Evolutionary conservation across 352 stramenopile species (phyloP), one percentile per base, ranked within the genome.

Genomic region (Globisporangium acanthophoron): DNA sequence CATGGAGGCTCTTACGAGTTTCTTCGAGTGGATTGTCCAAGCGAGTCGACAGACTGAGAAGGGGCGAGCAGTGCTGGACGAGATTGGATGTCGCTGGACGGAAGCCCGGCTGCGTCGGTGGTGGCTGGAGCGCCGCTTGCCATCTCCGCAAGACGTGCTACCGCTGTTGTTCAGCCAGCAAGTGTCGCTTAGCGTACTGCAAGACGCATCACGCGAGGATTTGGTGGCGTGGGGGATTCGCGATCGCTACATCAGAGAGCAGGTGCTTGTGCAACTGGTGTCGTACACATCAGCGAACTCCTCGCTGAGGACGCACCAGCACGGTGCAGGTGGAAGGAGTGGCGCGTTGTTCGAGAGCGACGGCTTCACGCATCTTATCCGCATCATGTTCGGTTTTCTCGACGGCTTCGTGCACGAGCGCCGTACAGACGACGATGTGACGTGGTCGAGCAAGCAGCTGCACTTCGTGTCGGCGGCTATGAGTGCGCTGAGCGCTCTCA

Each of bases 201-300:
- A 80, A 46, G 63, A 61, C 15, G 78, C 80, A 27, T 87, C 80
- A 9, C 73, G 78, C 7, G 80, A 90, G 64, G 80, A 87, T 35
- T 54, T 90, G 0, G 80, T 88, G n/a, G 79, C 76, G 0, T 90
- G 78, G 78, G 78, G 78, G 3, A 69, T 90, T 40, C 60, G 66
- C 15, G 78, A 88, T 52, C 74, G 78, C 1, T 70, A 76, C 48
- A 71, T 52, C 20, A 72, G 78, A 20, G 76, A 90, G 18, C 70
- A 79, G 56, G 70, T 90, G 62, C 45, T 90, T 33, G 56, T 64
- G 11, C 65, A 74, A 11, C 58, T 78, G 24, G 41, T 49, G 5
- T 60, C 60, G 18, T 73, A 52, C 24, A n/a, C 39, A 3, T 56
- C 61, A 6, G 33, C 56, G 9, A 40, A 16, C 24, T 24, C 40